A percentile compares a stretch with the other conserved stretches of the same genome.
Evolutionary conservation across 208 protist genomes (phyloP).

Genomic region (Dictyostelium gargantuum): DNA sequence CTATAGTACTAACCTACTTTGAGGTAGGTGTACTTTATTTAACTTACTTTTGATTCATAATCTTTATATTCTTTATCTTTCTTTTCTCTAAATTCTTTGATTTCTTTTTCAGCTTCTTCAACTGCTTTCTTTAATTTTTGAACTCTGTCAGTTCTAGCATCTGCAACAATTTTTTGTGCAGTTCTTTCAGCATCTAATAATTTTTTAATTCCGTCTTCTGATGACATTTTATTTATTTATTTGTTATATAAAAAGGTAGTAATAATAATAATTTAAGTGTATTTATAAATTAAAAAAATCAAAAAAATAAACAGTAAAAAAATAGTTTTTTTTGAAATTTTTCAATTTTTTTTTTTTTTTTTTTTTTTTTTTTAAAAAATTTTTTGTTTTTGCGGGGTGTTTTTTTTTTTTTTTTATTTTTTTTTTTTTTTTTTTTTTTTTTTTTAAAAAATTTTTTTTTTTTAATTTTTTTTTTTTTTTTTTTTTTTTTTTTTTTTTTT

Average conservation of each 20-base stretch:
- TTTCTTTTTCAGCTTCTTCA: conserved; percentile 53
- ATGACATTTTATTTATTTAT: not conserved
- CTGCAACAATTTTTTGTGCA: conserved; percentile 42
- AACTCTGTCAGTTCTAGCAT: conserved; percentile 31
- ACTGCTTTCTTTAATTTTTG: conserved; percentile 61
- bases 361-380: too few relatives aligned
- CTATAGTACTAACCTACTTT: too few relatives aligned
- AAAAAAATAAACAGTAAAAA: not conserved
- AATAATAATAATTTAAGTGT: too few relatives aligned
- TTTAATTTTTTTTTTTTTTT: too few relatives aligned
- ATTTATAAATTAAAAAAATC: not conserved
- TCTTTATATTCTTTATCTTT: conserved; percentile 60
- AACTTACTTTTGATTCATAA: conserved; percentile 54
- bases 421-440: too few relatives aligned
- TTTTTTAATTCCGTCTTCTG: conserved; percentile 63
- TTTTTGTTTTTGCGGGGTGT: too few relatives aligned
- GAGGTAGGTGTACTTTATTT: too few relatives aligned
- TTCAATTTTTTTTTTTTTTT: too few relatives aligned
- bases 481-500: too few relatives aligned
- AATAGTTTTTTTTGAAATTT: too few relatives aligned
- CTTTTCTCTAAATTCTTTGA: conserved; percentile 49
- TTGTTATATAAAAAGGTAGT: not conserved
- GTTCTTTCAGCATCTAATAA: conserved; percentile 46
- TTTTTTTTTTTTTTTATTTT: too few relatives aligned
- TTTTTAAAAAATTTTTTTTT: too few relatives aligned